Percentiles rank a stretch among this genome's conserved stretches.
These are phyloP conservation scores for Alliaria petiolata DNA, from an alignment of 345 rosid species.

Conservation along the genomic window DNA sequence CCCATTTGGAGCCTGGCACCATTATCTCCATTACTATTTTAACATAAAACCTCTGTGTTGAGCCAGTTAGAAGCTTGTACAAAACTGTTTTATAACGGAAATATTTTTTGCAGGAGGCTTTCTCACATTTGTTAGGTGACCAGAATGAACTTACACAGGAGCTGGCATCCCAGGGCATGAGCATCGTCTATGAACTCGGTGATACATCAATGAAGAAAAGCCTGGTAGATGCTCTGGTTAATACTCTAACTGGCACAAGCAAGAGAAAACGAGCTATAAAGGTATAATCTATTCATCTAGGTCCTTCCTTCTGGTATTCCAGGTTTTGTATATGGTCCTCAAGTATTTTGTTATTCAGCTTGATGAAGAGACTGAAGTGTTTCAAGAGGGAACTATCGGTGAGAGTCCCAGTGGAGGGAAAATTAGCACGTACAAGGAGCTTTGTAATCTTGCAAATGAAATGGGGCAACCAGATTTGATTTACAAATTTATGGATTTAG, in stretches of 20 bases:
- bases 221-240: slow-evolving; percentile 84
- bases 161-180: slow-evolving; percentile 97
- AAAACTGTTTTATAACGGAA: slow-evolving; percentile 14
- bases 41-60: neutral
- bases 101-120: slow-evolving; percentile 68
- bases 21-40: neutral
- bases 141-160: slow-evolving; percentile 97
- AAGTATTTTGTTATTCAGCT: slow-evolving; percentile 45
- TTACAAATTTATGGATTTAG: slow-evolving; percentile 97
- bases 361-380: slow-evolving; percentile 86
- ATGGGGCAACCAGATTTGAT: slow-evolving; percentile 98
- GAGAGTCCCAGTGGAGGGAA: slow-evolving; percentile 84
- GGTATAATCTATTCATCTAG: slow-evolving; percentile 43
- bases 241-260: slow-evolving; percentile 88
- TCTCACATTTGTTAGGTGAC: slow-evolving; percentile 86
- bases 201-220: slow-evolving; percentile 80
- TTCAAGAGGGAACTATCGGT: slow-evolving; percentile 89
- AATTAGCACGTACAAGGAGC: slow-evolving; percentile 93
- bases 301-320: slow-evolving; percentile 25
- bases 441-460: slow-evolving; percentile 94
- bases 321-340: slow-evolving; percentile 13
- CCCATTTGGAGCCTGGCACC: neutral
- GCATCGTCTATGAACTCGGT: slow-evolving; percentile 93
- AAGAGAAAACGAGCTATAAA: slow-evolving; percentile 93
- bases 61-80: slow-evolving; percentile 1